Base-by-base conservation (phyloP, 2,329 filamentous ascomycete genomes). In the Paramyrothecium roridum region DNA sequence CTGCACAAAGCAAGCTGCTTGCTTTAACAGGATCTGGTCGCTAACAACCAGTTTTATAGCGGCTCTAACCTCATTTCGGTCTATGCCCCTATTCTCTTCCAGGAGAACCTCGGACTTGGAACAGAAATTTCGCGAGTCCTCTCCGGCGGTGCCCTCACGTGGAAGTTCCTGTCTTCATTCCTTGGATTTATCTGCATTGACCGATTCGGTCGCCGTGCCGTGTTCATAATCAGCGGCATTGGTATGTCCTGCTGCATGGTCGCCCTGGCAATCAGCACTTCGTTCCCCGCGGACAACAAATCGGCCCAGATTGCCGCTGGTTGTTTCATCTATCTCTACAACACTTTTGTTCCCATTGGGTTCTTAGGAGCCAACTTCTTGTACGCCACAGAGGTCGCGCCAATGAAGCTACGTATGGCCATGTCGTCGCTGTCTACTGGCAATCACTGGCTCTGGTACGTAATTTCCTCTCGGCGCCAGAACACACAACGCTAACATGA, bases 291-390 rank as follows among this genome's bases (percentile, higher is more conserved):
- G 2, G 59, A 59, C 10, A 66, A 64, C 47, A 57, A 60, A 48
- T 58, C 57, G 48, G 61, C 65, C 57, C 59, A 62, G 56, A 62
- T 43, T 54, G 61, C 8, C 54, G 65, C 7, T 55, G 61, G 3
- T 60, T 49, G 66, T 58, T 86, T 85, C 56, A 71, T 89, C 16
- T 89, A 89, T 73, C 77, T 85, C 3, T 89, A 87, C 70, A 88
- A 88, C 65, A 82, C 83, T 2, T 85, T 83, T 58, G 88, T 88
- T 59, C 86, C 85, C 3, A 84, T 85, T 0, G 84, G 83, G 8
- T 86, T 83, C 77, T 68, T 87, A 1, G 84, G 84, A 3, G 75
- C 86, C 43, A 84, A 85, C 11, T 87, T 84, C 81, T 64, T 83
- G 62, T 81, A 80, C 60, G 76, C 80, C 3, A 80, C 81, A 22